Base-by-base conservation (phyloP, 2,329 filamentous ascomycete genomes). In the Claviceps paspali region DNA sequence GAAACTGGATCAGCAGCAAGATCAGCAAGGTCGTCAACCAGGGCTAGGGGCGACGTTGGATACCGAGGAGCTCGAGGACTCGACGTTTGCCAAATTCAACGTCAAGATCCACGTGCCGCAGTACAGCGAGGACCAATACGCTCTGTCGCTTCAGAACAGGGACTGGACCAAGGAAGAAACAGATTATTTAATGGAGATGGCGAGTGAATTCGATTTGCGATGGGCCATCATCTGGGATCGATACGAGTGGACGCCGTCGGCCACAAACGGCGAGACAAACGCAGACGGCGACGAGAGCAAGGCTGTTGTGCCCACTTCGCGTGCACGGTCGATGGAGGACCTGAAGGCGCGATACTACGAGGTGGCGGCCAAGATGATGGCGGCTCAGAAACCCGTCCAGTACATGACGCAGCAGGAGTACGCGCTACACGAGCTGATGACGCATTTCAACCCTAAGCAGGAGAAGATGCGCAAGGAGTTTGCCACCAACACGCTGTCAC, bases 101-200 rank as follows among this genome's bases (percentile, higher is more conserved):
- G 77, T 93, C 38, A 71, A 79, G 45, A 73, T 88, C 11, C 70
- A 80, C 4, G 68, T 86, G 26, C 84, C 87, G 1, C 69, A 77
- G 42, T 96, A 96, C 58, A 85, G 74, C 43, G 81, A 92, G 44
- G 83, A 87, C 44, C 80, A 93, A 54, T 98, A 98, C 59, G 72
- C 79, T 42, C 68, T 75, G 40, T 74, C 81, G 43, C 60, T 98
- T 35, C 70, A 76, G 48, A 80, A 68, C 51, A 65, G 74, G 11
- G 78, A 88, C 48, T 98, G 91, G 91, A 79, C 82, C 11, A 84
- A 81, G 51, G 80, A 91, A 49, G 91, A 98, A 60, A 98, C 91
- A 7, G 86, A 95, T 53, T 95, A 95, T 52, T 61, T 98, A 44
- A 71, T 96, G 53, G 64, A 73, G 3, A 55, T 88, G 26, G 82